These are phyloP conservation scores for Yamadazyma endophytica DNA, from an alignment of 805 yeast genomes.

Conservation along the genomic window DNA sequence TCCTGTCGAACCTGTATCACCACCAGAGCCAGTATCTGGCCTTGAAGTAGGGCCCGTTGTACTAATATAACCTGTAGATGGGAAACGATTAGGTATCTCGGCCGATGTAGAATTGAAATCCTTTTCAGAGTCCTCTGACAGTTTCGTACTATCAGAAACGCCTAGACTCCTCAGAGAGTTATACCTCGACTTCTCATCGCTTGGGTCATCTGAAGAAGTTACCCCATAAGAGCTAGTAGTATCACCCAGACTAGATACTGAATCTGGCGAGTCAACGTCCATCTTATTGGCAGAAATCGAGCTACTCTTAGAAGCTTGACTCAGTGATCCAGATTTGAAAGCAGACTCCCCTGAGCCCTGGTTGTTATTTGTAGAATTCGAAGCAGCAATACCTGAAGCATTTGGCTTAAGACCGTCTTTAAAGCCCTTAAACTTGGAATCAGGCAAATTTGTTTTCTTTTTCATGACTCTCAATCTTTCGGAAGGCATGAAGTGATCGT, in stretches of 20 bases:
- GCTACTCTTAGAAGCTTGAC: neutral
- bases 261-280: constrained; percentile 10
- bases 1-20: no score
- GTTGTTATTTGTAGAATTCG: constrained; percentile 1
- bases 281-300: constrained; percentile 3
- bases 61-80: no score
- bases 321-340: no score
- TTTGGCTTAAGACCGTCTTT: no score
- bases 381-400: no score
- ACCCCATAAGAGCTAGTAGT: constrained; percentile 8
- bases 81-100: no score
- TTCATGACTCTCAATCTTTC: constrained; percentile 23
- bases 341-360: constrained; percentile 3
- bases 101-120: no score
- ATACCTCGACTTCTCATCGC: constrained; percentile 5
- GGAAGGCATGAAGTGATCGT: constrained; percentile 17
- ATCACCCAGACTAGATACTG: constrained; percentile 8
- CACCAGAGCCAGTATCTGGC: no score
- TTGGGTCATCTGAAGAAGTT: constrained; percentile 13
- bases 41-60: no score
- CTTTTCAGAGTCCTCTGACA: neutral
- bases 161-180: no score
- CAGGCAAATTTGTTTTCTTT: constrained; percentile 11
- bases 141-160: neutral
- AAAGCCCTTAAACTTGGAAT: constrained; percentile 10